phyloP scores from a whole-genome alignment of 2,329 filamentous ascomycete genomes.

The Trichoderma endophyticum region DNA sequence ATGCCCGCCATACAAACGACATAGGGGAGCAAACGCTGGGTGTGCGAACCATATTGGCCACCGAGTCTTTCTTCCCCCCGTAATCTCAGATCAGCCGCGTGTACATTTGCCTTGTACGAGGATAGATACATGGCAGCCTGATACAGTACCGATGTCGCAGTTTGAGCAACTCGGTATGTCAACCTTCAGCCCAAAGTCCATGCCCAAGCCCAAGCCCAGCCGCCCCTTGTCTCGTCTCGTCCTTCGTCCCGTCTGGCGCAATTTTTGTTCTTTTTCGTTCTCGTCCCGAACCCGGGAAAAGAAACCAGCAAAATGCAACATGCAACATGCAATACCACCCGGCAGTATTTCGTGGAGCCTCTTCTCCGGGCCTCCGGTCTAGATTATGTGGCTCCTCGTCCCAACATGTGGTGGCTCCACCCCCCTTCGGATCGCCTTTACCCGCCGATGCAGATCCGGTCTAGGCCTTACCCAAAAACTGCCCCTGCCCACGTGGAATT shows the following conservation, averaged over 20 bases:
- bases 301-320: not conserved
- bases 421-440: slow-evolving; percentile 10
- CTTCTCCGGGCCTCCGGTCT: slow-evolving; percentile 1
- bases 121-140: not conserved
- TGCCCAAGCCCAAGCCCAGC: not conserved
- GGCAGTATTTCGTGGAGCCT: not conserved
- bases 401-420: not conserved
- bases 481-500: not conserved
- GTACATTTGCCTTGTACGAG: not conserved
- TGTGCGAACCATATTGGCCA: not conserved
- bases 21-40: not conserved
- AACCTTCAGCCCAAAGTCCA: not conserved
- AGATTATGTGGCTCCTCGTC: not conserved
- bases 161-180: not conserved
- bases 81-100: slow-evolving; percentile 6
- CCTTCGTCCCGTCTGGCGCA: not conserved
- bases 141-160: not conserved
- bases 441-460: slow-evolving; percentile 16
- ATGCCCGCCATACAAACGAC: not conserved
- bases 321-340: not conserved
- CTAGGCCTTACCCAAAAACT: not conserved
- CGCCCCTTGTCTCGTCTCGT: not conserved
- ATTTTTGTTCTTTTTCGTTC: not conserved
- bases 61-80: not conserved
- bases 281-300: not conserved